Conservation (phyloP, 768 basidiomycete genomes). For the Psilocybe tampanensis region DNA sequence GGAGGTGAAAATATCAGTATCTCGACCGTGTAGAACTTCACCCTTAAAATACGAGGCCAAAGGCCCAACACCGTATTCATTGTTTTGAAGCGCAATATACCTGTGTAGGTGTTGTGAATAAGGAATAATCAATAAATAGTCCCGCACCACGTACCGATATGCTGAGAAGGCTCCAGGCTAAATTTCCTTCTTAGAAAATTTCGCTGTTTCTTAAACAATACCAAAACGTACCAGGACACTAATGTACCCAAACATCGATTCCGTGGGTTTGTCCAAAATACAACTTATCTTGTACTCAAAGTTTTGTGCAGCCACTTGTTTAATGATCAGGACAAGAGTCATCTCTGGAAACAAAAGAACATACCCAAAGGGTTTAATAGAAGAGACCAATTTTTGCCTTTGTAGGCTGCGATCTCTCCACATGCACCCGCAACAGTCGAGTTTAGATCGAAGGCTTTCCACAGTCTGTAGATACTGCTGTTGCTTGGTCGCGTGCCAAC, state of each 20-base stretch:
- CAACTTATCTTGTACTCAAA: conserved; percentile 94
- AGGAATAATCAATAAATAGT: background rate
- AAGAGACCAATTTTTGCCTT: conserved; percentile 84
- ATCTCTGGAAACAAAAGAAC: conserved; percentile 12
- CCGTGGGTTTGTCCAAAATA: conserved; percentile 89
- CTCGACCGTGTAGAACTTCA: conserved; percentile 80
- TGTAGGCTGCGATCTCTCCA: conserved; percentile 94
- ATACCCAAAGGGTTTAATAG: conserved; percentile 83
- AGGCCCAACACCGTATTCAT: conserved; percentile 80
- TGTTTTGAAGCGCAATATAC: conserved; percentile 89
- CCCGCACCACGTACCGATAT: conserved; percentile 51
- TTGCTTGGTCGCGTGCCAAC: conserved; percentile 91
- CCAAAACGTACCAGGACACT: conserved; percentile 73
- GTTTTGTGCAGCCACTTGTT: conserved; percentile 91
- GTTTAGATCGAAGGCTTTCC: conserved; percentile 94
- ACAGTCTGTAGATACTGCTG: conserved; percentile 90
- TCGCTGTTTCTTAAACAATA: background rate
- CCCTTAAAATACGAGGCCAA: conserved; percentile 98
- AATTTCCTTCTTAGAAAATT: background rate
- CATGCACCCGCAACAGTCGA: conserved; percentile 95
- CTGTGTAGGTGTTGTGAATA: conserved; percentile 29
- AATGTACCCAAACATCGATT: conserved; percentile 94
- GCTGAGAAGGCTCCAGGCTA: conserved; percentile 95
- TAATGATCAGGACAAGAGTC: background rate
- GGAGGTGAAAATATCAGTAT: conserved; percentile 92